Conservation (phyloP, 1,139 yeast genomes). For the Spathaspora sp. region DNA sequence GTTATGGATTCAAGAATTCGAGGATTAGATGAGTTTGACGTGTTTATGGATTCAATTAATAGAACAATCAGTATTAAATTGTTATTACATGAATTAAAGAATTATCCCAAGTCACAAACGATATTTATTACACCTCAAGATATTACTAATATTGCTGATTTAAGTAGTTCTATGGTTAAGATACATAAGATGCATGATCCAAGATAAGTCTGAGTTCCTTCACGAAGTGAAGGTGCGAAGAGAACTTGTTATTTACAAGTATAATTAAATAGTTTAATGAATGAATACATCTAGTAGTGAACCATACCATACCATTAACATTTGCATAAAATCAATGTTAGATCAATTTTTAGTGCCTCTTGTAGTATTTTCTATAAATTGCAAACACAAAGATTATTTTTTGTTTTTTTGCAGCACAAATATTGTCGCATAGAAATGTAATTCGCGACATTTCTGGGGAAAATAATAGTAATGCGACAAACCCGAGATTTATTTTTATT, state of each 20-base stretch:
- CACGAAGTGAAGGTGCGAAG: not conserved
- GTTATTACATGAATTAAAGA: slow-evolving; percentile 65
- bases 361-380: too few relatives aligned
- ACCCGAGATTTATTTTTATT: too few relatives aligned
- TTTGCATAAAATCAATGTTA: too few relatives aligned
- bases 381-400: too few relatives aligned
- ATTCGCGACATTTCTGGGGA: not conserved
- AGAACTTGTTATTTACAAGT: too few relatives aligned
- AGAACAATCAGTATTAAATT: slow-evolving; percentile 77
- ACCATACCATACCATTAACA: too few relatives aligned
- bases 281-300: too few relatives aligned
- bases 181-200: slow-evolving; percentile 73
- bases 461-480: too few relatives aligned
- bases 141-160: slow-evolving; percentile 72
- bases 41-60: slow-evolving; percentile 94
- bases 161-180: slow-evolving; percentile 59
- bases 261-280: too few relatives aligned
- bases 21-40: slow-evolving; percentile 96
- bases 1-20: slow-evolving; percentile 85
- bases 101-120: slow-evolving; percentile 71
- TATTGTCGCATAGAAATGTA: not conserved
- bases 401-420: too few relatives aligned
- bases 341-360: too few relatives aligned
- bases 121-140: slow-evolving; percentile 95
- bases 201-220: slow-evolving; percentile 15